Evolutionary conservation across 495 filamentous ascomycete species (phyloP).

Genomic region (Neurospora sp.): DNA sequence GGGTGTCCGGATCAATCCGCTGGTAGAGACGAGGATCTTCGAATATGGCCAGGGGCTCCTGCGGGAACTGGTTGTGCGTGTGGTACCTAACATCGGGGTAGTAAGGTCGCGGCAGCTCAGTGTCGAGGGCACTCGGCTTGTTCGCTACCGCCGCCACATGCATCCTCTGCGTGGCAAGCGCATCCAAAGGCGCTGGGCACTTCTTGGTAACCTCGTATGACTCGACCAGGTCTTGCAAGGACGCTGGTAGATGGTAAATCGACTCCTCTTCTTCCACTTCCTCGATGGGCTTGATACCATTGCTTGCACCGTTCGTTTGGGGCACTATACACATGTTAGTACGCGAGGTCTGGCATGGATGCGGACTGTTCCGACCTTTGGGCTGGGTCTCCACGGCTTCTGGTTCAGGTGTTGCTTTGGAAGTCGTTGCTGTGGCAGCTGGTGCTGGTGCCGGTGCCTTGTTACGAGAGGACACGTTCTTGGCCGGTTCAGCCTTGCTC

Average conservation of each 20-base stretch:
- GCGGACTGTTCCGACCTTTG: conserved; percentile 6
- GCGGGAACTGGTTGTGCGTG: conserved; percentile 78
- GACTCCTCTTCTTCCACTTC: conserved; percentile 62
- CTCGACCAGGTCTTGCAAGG: conserved; percentile 79
- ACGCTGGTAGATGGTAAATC: conserved; percentile 87
- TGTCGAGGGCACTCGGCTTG: conserved; percentile 65
- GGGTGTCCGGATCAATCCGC: conserved; percentile 83
- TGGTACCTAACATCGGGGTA: conserved; percentile 69
- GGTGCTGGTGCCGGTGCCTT: conserved; percentile 25
- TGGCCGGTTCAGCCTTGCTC: conserved; percentile 9
- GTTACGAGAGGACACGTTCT: conserved; percentile 21
- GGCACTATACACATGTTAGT: conserved; percentile 22
- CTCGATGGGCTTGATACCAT: conserved; percentile 36
- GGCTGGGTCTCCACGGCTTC: conserved; percentile 3
- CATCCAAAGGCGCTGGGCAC: conserved; percentile 44
- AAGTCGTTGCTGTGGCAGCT: conserved; percentile 21
- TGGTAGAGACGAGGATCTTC: conserved; percentile 82
- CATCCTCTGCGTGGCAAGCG: conserved; percentile 59
- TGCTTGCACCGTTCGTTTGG: conserved; percentile 46
- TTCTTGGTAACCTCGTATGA: conserved; percentile 80
- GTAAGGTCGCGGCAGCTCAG: conserved; percentile 74
- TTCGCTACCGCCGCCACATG: conserved; percentile 59
- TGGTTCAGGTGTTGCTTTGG: conserved; percentile 23
- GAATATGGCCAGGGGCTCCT: conserved; percentile 80
- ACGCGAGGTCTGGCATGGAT: background rate